These are phyloP conservation scores for Allium sativum DNA, from an alignment of 106 monocot species.

Conservation along the genomic window DNA sequence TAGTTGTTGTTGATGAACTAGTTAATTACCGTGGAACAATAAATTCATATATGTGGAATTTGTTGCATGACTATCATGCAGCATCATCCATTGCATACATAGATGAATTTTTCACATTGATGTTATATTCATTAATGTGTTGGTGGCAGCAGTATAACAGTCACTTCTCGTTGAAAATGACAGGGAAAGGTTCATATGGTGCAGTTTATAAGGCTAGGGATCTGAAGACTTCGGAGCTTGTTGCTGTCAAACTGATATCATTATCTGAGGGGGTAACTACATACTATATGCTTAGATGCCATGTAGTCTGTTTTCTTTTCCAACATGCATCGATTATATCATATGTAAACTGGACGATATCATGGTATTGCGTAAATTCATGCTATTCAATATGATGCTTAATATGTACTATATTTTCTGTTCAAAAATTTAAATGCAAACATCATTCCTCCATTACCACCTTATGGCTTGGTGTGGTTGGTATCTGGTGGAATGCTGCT, in stretches of 20 bases:
- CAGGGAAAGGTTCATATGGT: constrained; percentile 99
- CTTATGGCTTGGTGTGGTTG: background rate
- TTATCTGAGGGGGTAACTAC: constrained; percentile 79
- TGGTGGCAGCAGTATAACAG: background rate
- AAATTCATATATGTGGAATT: background rate
- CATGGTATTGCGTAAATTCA: background rate
- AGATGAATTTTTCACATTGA: no score
- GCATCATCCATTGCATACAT: no score
- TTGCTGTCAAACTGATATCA: constrained; percentile 97
- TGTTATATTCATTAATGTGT: no score
- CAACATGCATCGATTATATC: background rate
- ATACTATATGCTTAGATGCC: constrained; percentile 3
- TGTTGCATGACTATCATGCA: background rate
- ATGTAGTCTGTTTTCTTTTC: background rate
- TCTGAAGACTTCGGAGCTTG: constrained; percentile 84
- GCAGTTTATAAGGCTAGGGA: constrained; percentile 98
- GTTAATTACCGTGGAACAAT: no score
- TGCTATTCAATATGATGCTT: background rate
- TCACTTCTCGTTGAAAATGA: constrained; percentile 11
- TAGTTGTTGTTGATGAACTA: no score
- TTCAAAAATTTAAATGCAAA: background rate
- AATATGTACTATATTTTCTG: background rate
- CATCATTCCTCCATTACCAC: background rate
- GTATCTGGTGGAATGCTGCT: background rate
- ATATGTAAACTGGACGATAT: no score